Evolutionary conservation across 805 yeast species (phyloP), one percentile per base, ranked within the genome.

Genomic region (Komagataella pastoris): DNA sequence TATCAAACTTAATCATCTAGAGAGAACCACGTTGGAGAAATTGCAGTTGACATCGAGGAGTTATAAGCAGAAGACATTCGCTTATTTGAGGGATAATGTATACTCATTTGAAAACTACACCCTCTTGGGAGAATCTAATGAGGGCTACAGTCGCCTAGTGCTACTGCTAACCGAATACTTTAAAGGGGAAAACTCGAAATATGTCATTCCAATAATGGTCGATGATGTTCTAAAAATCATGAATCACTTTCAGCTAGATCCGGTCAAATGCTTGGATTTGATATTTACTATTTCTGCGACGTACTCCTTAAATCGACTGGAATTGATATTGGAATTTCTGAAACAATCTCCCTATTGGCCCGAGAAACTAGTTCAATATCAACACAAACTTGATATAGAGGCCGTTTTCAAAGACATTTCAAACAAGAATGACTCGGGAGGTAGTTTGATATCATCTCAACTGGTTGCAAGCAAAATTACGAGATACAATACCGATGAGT

Each of bases 221-320:
- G 40, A 30, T 30, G 40, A 30, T 30, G 40, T 30, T 2, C 75
- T 78, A 48, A 71, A 73, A 24, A 60, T 85, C 6, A 83, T 83
- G 51, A 96, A 93, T 1, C 88, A 83, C 61, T 88, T 79, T 62
- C 75, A 76, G 50, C 70, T 89, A 49, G 96, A 90, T 59, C 82
- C 91, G 0, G 75, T 77, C 50, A 73, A 90, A 53, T 77, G 80
- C 23, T 70, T 89, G 49, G 86, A 87, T 56, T 52, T 86, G 0
- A 54, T 86, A 7, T 58, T 89, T 40, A 80, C 79, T 48, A 59
- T 85, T 2, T 74, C 76, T 49, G 59, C 77, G 6, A 44, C 30
- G 24, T 17, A 44, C 24, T 30, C 82, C 5, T 70, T 73, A 8
- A 30, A 30, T 10, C 40, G 40, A 30, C 14, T 30, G n/a, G 40